Evolutionary conservation across 805 yeast species (phyloP), one percentile per base, ranked within the genome.

Genomic region (Komagataella pseudopastoris): DNA sequence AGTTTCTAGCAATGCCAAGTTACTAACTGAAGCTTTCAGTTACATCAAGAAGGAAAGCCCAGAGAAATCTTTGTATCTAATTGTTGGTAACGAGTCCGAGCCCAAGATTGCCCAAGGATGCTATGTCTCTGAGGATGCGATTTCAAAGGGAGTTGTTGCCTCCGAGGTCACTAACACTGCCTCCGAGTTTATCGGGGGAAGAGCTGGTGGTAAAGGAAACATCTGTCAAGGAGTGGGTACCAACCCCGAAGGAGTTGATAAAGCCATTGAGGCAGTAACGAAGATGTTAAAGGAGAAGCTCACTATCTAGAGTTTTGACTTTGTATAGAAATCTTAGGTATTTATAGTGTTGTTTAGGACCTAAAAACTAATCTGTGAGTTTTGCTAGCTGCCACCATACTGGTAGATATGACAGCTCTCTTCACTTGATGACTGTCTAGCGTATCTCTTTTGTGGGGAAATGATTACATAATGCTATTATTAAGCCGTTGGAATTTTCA

Each of bases 201-300:
- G 85, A 68, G 95, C 96, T 53, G 99, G 99, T 71, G 99, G 99
- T 68, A 93, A 88, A 71, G 98, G 96, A 56, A 87, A 88, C 58
- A 82, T 90, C 51, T 88, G 88, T 59, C 99, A 93, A 72, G 99
- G 99, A 69, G 85, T 88, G 82, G 99, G 99, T 60, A 88, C 83
- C 59, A 85, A 88, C 56, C 76, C 82, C 44, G 74, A 70, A 39
- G 87, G 85, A 56, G 74, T 88, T 51, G 75, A 74, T 46, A 76
- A 74, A 45, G 99, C 99, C 23, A 74, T 93, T 56, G 77, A 74
- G 39, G 87, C 83, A 56, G 78, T 90, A 50, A 76, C 76, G 58
- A 73, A 74, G 62, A 67, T 80, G 56, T 74, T 89, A 56, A 63
- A 69, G 47, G 83, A 80, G 63, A 83, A 82, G 65, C 72, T 85